phyloP scores from a whole-genome alignment of 2,329 filamentous ascomycete species.

The Eutypella sp. region DNA sequence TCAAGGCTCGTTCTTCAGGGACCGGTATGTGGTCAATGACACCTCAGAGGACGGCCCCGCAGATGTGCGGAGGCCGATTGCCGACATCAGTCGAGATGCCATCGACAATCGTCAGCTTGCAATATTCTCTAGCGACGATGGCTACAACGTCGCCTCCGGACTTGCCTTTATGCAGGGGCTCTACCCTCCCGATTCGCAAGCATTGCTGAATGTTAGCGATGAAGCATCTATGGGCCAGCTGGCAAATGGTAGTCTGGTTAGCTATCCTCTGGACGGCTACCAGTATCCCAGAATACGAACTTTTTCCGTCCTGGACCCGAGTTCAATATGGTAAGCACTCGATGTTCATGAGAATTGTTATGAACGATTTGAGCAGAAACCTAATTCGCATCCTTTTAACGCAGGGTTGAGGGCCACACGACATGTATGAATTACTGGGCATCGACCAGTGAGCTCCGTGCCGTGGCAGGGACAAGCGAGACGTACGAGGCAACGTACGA shows the following conservation, averaged over 20 bases:
- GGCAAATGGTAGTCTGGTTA: slow-evolving; percentile 53
- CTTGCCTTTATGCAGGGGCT: slow-evolving; percentile 77
- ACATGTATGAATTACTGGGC: slow-evolving; percentile 12
- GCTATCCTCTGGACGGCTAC: slow-evolving; percentile 70
- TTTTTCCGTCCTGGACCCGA: slow-evolving; percentile 39
- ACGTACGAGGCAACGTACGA: slow-evolving; percentile 20
- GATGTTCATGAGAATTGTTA: too few relatives aligned
- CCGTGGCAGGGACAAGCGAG: slow-evolving; percentile 3
- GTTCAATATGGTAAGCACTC: slow-evolving; percentile 43
- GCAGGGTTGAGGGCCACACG: slow-evolving; percentile 14
- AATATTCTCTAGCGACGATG: slow-evolving; percentile 35
- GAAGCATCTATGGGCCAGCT: slow-evolving; percentile 44
- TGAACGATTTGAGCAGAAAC: not conserved
- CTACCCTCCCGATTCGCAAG: slow-evolving; percentile 62
- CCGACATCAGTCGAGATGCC: slow-evolving; percentile 35
- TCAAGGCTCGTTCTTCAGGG: slow-evolving; percentile 44
- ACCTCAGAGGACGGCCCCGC: slow-evolving; percentile 15
- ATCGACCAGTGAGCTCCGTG: slow-evolving; percentile 8
- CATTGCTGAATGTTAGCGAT: slow-evolving; percentile 30
- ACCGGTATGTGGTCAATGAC: slow-evolving; percentile 39
- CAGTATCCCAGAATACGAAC: slow-evolving; percentile 69
- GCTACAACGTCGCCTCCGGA: slow-evolving; percentile 60
- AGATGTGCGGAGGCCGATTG: slow-evolving; percentile 33
- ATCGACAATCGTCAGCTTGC: slow-evolving; percentile 46
- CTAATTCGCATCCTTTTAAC: not conserved